Conservation (phyloP, 2,329 filamentous ascomycete genomes). For the Orbilia oligospora region DNA sequence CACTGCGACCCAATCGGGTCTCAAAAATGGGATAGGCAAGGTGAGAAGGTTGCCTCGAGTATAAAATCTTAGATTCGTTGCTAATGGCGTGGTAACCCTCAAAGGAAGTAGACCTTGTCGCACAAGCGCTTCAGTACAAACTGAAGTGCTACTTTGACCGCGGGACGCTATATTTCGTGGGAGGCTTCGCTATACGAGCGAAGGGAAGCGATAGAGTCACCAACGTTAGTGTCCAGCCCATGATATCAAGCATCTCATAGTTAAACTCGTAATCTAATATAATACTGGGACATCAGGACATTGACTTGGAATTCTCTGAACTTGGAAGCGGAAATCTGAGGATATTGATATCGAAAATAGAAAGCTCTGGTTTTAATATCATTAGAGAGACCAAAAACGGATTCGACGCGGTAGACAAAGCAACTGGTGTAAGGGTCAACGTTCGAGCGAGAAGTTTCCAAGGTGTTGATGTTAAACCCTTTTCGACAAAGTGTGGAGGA, state of each 20-base stretch:
- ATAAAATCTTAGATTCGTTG: no score
- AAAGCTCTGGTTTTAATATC: background rate
- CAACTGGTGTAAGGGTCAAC: background rate
- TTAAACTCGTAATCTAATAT: no score
- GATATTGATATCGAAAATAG: background rate
- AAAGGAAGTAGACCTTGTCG: background rate
- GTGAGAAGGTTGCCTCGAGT: no score
- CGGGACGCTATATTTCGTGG: background rate
- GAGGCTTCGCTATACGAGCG: background rate
- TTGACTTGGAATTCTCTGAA: no score
- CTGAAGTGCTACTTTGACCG: background rate
- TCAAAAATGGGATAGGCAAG: no score
- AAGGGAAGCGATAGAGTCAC: no score
- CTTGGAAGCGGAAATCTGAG: background rate
- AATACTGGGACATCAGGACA: no score
- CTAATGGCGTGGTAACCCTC: background rate
- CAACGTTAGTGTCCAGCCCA: no score
- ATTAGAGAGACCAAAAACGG: no score
- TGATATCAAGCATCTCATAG: background rate
- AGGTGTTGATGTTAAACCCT: background rate
- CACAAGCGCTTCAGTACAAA: background rate
- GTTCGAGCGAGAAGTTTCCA: background rate
- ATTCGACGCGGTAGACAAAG: background rate
- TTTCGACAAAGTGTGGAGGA: background rate
- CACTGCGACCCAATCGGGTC: no score